Base-by-base conservation (phyloP, 1,284 basidiomycete genomes). In the Pseudozyma pruni region DNA sequence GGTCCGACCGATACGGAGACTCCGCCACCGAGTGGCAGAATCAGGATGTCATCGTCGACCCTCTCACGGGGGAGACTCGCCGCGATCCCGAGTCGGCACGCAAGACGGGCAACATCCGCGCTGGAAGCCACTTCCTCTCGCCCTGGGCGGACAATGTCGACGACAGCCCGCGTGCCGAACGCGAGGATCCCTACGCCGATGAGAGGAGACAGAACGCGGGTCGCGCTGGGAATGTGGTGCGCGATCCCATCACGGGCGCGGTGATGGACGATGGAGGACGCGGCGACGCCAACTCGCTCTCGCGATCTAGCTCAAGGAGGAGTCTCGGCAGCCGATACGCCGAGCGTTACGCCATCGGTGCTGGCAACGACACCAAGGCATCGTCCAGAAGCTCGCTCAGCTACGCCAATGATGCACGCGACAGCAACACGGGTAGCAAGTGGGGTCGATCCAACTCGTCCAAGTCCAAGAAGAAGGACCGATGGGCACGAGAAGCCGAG, bases 91-190 rank as follows among this genome's bases (percentile, higher is more conserved):
- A 59, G 13, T 29, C 59, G 5, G 53, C 52, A 19, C 55, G 64
- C 42, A 54, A 41, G 47, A 67, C 44, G 10, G 70, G 64, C 45
- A 72, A 72, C 49, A 19, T 72, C 4, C 58, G 64, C 29, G 31
- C 33, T 6, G 61, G 71, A 6, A 55, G 55, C 42, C 59, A 51
- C 49, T 58, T 67, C 44, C 46, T 63, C 14, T 35, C 68, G 14
- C 72, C 72, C 20, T 74, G 72, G 72, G 62, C 62, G 34, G 64
- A 74, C 54, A 74, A 74, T 20, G 48, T 72, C 13, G 70, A 72
- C 1, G 53, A 59, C 46, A 72, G 70, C 46, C 70, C 64, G 8
- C 51, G 63, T 19, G 68, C 72, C 20, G 72, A 74, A 47, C 55
- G 72, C 22, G 72, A 74, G 29, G 72, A 73, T 25, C 57, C 60